A percentile compares a stretch with the other conserved stretches of the same genome.
Evolutionary conservation across 176 grass and related monocot species (phyloP).

Genomic region (Oryza glumipatula): DNA sequence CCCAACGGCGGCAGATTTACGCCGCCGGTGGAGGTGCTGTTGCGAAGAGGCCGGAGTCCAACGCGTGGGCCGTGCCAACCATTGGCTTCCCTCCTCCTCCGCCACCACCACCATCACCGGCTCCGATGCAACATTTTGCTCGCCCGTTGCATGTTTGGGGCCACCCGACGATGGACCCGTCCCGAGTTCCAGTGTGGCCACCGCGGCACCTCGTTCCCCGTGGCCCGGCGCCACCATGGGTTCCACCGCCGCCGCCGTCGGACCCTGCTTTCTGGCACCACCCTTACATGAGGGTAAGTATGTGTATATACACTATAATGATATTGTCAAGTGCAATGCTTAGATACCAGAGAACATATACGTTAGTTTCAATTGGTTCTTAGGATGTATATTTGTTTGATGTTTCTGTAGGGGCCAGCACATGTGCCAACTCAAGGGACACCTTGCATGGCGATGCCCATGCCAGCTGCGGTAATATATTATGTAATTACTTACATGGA

Average conservation of each 20-base stretch:
- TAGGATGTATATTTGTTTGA: neutral
- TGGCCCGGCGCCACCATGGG: constrained; percentile 38
- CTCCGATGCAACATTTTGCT: constrained; percentile 42
- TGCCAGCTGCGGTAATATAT: constrained; percentile 57
- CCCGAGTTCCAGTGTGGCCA: constrained; percentile 63
- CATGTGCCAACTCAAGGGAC: constrained; percentile 52
- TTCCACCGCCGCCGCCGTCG: constrained; percentile 26
- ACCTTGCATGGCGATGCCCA: constrained; percentile 60
- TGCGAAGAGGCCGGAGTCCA: constrained; percentile 50
- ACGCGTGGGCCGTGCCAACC: constrained; percentile 66
- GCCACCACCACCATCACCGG: neutral
- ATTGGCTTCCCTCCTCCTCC: constrained; percentile 57
- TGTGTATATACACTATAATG: neutral
- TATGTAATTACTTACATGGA: neutral
- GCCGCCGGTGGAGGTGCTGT: constrained; percentile 9
- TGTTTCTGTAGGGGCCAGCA: constrained; percentile 32
- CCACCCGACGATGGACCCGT: constrained; percentile 53
- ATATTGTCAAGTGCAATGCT: neutral
- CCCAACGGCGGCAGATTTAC: constrained; percentile 60
- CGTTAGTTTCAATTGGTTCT: neutral
- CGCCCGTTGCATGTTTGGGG: constrained; percentile 76
- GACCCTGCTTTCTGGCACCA: constrained; percentile 72
- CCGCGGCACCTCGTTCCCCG: constrained; percentile 43
- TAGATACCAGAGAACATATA: neutral
- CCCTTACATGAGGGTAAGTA: constrained; percentile 58